Evolutionary conservation across 2,329 filamentous ascomycete genomes (phyloP).

Genomic region (Epichloe scottii): DNA sequence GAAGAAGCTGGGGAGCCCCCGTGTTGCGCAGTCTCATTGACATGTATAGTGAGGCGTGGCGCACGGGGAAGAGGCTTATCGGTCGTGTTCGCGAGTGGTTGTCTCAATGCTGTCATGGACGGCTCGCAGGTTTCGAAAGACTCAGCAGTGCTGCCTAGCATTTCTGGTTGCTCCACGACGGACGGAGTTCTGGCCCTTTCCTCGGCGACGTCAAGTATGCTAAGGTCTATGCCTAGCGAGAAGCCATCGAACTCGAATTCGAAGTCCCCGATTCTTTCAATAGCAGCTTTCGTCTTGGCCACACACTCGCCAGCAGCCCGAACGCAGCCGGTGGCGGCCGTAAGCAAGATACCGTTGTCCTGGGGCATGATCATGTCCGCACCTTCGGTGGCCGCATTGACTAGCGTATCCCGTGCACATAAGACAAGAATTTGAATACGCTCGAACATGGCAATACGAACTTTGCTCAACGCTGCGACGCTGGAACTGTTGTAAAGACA

Average conservation of each 20-base stretch:
- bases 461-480: constrained; percentile 52
- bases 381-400: constrained; percentile 52
- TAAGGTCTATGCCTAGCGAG: constrained; percentile 43
- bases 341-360: constrained; percentile 62
- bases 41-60: constrained; percentile 38
- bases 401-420: constrained; percentile 69
- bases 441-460: constrained; percentile 65
- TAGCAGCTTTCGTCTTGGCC: constrained; percentile 68
- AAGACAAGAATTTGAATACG: constrained; percentile 69
- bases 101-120: constrained; percentile 18
- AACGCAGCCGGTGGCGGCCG: constrained; percentile 76
- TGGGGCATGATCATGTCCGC: constrained; percentile 72
- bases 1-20: constrained; percentile 24
- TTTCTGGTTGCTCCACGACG: constrained; percentile 22
- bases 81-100: constrained; percentile 31
- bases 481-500: constrained; percentile 63
- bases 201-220: constrained; percentile 31
- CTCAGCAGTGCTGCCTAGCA: constrained; percentile 26
- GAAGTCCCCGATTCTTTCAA: constrained; percentile 84
- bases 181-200: constrained; percentile 22
- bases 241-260: constrained; percentile 61
- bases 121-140: constrained; percentile 25
- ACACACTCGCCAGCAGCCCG: constrained; percentile 86
- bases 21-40: constrained; percentile 16
- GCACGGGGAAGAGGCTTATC: constrained; percentile 59